Base-by-base conservation (phyloP, 2,329 filamentous ascomycete genomes). In the Aspergillus tubingensis region DNA sequence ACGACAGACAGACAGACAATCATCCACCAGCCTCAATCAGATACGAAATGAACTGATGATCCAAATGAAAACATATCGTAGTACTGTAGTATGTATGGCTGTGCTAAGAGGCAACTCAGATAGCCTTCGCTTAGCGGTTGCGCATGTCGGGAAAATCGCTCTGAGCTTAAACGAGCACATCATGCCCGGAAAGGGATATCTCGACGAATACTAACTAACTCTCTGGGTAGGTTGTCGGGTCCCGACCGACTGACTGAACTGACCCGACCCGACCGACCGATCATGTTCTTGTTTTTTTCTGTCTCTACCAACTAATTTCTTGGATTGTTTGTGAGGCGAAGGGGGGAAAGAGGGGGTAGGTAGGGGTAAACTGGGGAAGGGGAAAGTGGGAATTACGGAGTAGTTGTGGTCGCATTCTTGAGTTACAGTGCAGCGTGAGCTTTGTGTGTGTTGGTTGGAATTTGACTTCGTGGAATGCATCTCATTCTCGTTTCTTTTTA, bases 161-260 rank as follows among this genome's bases (percentile, higher is more conserved):
- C 53, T 41, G 53, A 55, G 53, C 53, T 55, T 55, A 55, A 47
- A 55, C 17, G 23, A 19, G 36, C 17, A 19, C 39, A 47, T 55
- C 53, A n/a, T 55, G 15, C n/a, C 53, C 41, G n/a, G 27, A 44
- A 30, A 30, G 41, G 53, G 53, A 47, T 17, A 55, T 55, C 25
- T 55, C 41, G 23, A 43, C 52, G 52, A 54, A 54, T 36, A 36
- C 32, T 36, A 5, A 32, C 3, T 13, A 5, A 27, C 6, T 27
- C 25, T 27, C 25, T 27, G 25, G 25, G 32, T 15, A 13, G 32
- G 32, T 13, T 36, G 10, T 36, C 10, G 32, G 32, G 32, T 36
- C 32, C 32, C 32, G 32, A 36, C 32, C 25, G 25, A 8, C 25
- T 8, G 27, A 27, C 30, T 10, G 30, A 32, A 32, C 30, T 30